These are phyloP conservation scores for Aspergillus candidus DNA, from an alignment of 2,329 filamentous ascomycete genomes.

Conservation along the genomic window DNA sequence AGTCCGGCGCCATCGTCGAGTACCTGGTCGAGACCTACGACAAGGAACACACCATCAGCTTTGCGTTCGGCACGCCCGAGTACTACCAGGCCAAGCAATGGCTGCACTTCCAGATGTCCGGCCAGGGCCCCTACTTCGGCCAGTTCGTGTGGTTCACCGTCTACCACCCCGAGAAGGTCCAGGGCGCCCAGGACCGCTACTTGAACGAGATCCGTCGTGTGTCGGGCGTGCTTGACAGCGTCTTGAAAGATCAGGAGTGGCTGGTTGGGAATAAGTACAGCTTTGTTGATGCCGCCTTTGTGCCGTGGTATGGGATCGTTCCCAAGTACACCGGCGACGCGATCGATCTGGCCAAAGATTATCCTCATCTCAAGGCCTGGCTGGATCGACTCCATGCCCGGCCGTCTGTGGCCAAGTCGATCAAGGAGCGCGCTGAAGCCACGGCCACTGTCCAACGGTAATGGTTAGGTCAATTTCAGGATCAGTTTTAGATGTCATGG, in stretches of 20 bases:
- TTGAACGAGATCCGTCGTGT: conserved; percentile 41
- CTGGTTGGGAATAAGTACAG: conserved; percentile 41
- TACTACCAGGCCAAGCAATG: conserved; percentile 39
- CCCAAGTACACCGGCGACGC: conserved; percentile 3
- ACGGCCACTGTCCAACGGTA: background rate
- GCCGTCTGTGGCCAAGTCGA: conserved; percentile 19
- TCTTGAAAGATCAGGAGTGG: conserved; percentile 32
- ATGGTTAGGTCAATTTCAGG: too few relatives aligned
- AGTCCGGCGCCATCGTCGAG: conserved; percentile 42
- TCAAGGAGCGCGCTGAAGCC: conserved; percentile 14
- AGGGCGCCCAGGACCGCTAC: conserved; percentile 42
- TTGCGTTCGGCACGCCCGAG: conserved; percentile 27
- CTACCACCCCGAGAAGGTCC: conserved; percentile 40
- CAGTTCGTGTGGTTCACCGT: conserved; percentile 41
- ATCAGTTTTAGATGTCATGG: too few relatives aligned
- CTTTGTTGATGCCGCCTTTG: conserved; percentile 40
- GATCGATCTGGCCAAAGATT: conserved; percentile 26
- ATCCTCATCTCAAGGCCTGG: conserved; percentile 26
- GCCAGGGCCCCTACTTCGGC: conserved; percentile 47
- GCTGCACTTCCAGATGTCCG: conserved; percentile 42
- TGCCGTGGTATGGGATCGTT: conserved; percentile 30
- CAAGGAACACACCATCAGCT: conserved; percentile 33
- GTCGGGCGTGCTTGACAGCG: conserved; percentile 39
- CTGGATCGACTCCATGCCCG: conserved; percentile 22
- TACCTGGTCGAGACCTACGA: conserved; percentile 44